Percentiles rank a stretch among this genome's conserved stretches.
phyloP scores from a whole-genome alignment of 352 stramenopile genomes.

The Globisporangium iwayamae region DNA sequence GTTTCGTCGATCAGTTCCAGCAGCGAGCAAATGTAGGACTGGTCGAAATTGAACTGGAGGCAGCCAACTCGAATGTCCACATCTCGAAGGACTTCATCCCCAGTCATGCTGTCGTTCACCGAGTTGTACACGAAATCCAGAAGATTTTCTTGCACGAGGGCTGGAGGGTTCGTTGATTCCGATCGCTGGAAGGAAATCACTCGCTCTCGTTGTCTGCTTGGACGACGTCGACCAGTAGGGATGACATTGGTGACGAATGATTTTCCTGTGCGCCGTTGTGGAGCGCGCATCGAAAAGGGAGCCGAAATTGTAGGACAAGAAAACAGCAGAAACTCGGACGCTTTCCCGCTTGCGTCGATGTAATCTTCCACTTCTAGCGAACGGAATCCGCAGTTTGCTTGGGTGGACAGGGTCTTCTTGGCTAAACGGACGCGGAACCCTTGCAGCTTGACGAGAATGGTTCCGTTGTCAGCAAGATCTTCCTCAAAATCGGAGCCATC shows the following conservation, averaged over 20 bases:
- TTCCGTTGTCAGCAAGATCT: constrained; percentile 55
- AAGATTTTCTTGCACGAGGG: constrained; percentile 39
- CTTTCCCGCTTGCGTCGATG: constrained; percentile 51
- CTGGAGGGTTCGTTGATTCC: constrained; percentile 17
- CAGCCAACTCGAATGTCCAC: constrained; percentile 72
- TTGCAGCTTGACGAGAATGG: constrained; percentile 74
- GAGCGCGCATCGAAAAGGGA: constrained; percentile 58
- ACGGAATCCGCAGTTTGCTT: constrained; percentile 60
- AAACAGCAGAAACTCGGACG: constrained; percentile 76
- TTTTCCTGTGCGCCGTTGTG: constrained; percentile 37
- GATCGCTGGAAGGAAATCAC: constrained; percentile 58
- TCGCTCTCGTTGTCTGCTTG: constrained; percentile 48
- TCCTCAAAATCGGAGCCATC: constrained; percentile 61
- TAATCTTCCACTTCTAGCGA: constrained; percentile 82
- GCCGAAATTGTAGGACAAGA: constrained; percentile 65
- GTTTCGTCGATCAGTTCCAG: constrained; percentile 74
- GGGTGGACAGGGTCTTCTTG: constrained; percentile 79
- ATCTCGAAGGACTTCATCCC: constrained; percentile 46
- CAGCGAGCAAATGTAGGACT: constrained; percentile 78
- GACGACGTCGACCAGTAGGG: constrained; percentile 22
- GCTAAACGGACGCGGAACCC: constrained; percentile 74
- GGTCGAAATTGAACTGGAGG: constrained; percentile 82
- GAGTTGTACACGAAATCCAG: constrained; percentile 62
- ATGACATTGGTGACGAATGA: constrained; percentile 23
- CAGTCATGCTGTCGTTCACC: constrained; percentile 54